Evolutionary conservation across 1,284 basidiomycete genomes (phyloP), one percentile per base, ranked within the genome.

Genomic region (Blastosporella zonata): DNA sequence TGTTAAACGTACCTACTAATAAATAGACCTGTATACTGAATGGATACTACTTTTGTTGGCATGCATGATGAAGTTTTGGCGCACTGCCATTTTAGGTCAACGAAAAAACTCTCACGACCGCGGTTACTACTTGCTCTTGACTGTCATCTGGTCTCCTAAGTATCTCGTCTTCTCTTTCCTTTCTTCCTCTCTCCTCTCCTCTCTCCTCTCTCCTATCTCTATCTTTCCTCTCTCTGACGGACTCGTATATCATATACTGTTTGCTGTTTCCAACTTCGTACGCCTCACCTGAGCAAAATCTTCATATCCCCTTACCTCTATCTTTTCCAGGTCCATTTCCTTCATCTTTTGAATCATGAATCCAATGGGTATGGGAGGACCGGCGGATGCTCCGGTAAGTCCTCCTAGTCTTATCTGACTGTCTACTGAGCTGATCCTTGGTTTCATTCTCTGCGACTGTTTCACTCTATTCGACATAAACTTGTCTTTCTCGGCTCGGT

Each of bases 1-100:
- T 96, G 59, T 69, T 96, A 65, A 93, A 90, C 69, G 84, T 95
- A 55, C 87, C 89, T 54, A 78, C 80, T 18, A 73, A 75, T 57
- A 69, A 78, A 69, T 78, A 75, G 64, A 40, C 15, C 8, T 46
- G 20, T 36, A 51, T 48, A 12, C 13, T 42, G 12, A 23, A 23
- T 35, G 7, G 22, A 27, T 25, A 36, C 36, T 21, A 13, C 15
- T 28, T 18, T 43, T 34, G 23, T 17, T 9, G 36, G 33, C 8
- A 6, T 35, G n/a, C n/a, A 33, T 9, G 6, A 17, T 2, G 10
- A 12, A 22, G 15, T 5, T 20, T 22, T 22, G 4, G 36, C 36
- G 36, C 36, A 12, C 21, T 35, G 29, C 46, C 29, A 42, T 22
- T 21, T 37, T 40, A 29, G 22, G 20, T 29, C 27, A 41, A 51